phyloP scores from a whole-genome alignment of 371 early-diverging fungal species.

The Mortierella sp. region DNA sequence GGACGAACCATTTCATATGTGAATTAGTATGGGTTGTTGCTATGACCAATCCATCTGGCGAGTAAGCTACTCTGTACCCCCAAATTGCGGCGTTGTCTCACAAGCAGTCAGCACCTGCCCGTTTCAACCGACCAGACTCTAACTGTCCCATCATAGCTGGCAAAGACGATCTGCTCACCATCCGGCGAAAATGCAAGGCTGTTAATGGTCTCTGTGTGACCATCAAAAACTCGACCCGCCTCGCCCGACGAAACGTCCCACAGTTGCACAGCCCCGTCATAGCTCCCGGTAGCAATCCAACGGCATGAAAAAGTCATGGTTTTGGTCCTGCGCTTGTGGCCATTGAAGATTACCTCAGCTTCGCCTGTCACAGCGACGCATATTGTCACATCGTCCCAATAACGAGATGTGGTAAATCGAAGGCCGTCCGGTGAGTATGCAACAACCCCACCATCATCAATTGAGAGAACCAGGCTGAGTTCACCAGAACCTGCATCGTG shows the following conservation, averaged over 20 bases:
- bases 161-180: background rate
- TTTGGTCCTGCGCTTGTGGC: background rate
- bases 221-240: background rate
- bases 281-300: background rate
- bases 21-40: background rate
- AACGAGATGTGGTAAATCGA: background rate
- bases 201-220: background rate
- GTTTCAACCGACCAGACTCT: background rate
- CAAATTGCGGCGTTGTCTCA: background rate
- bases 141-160: background rate
- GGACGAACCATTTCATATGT: background rate
- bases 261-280: background rate
- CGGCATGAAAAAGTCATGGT: background rate
- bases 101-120: background rate
- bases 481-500: background rate
- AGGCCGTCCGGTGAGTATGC: background rate
- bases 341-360: background rate
- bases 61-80: background rate
- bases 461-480: background rate
- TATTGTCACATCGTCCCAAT: background rate
- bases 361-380: background rate
- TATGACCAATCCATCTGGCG: background rate
- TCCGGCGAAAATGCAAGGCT: background rate
- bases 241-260: background rate
- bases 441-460: background rate